These are phyloP conservation scores for Amphirosellinia nigrospora DNA, from an alignment of 495 filamentous ascomycete species.

Conservation along the genomic window DNA sequence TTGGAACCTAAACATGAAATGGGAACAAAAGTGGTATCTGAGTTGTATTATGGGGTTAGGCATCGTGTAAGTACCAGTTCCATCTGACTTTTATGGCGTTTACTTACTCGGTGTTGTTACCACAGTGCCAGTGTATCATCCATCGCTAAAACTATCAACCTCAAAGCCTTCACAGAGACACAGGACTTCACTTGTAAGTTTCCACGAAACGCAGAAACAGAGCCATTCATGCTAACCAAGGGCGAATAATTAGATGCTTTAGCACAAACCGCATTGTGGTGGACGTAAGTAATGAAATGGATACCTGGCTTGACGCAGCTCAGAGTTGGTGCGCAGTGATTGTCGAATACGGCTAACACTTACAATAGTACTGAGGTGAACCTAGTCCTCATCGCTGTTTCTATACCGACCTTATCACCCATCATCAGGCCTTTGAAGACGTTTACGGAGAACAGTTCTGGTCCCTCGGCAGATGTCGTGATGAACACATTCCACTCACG, in stretches of 20 bases:
- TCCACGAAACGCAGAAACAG: not conserved
- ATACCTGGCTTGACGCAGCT: not conserved
- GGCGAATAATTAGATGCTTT: not conserved
- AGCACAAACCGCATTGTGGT: constrained; percentile 3
- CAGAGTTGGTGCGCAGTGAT: not conserved
- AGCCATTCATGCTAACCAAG: not conserved
- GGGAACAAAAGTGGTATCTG: not conserved
- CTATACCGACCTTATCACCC: constrained; percentile 6
- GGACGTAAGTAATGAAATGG: constrained; percentile 2
- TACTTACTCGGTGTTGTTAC: not conserved
- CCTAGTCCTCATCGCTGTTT: not conserved
- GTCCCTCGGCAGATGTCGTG: not conserved
- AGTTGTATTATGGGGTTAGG: constrained; percentile 5
- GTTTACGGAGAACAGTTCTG: not conserved
- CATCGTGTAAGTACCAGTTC: not conserved
- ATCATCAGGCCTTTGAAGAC: not conserved
- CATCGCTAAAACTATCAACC: not conserved
- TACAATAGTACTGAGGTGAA: not conserved
- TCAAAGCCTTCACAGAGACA: not conserved
- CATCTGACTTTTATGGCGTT: not conserved
- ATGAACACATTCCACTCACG: constrained; percentile 9
- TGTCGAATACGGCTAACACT: not conserved
- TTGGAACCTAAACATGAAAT: constrained; percentile 9
- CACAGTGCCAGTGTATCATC: not conserved
- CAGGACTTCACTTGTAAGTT: constrained; percentile 9